phyloP scores from a whole-genome alignment of 2,329 filamentous ascomycete species.

The Oidium heveae region DNA sequence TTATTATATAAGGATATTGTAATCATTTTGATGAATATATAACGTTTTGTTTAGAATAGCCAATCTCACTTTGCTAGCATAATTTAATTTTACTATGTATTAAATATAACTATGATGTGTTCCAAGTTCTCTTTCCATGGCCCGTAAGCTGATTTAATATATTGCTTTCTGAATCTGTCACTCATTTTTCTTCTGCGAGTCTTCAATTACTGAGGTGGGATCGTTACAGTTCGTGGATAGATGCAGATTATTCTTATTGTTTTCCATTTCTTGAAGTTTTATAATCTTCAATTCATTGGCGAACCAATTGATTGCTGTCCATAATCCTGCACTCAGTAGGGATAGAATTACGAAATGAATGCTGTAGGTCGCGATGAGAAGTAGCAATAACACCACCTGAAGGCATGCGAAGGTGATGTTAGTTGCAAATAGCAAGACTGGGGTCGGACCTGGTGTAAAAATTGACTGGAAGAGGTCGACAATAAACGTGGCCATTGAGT shows the following conservation, averaged over 20 bases:
- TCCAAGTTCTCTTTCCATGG: too few relatives aligned
- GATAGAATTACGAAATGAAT: constrained; percentile 75
- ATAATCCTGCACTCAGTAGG: constrained; percentile 52
- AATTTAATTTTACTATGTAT: too few relatives aligned
- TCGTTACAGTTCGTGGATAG: too few relatives aligned
- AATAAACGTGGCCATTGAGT: constrained; percentile 32
- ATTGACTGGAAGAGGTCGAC: constrained; percentile 71
- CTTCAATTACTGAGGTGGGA: too few relatives aligned
- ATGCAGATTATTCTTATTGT: constrained; percentile 7
- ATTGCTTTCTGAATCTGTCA: too few relatives aligned
- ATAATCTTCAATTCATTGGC: constrained; percentile 34
- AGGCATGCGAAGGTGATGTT: constrained; percentile 74
- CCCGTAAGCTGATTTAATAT: too few relatives aligned
- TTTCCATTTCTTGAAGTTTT: constrained; percentile 20
- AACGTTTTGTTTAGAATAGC: too few relatives aligned
- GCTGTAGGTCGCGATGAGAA: constrained; percentile 62
- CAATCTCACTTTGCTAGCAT: too few relatives aligned
- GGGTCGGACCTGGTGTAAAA: constrained; percentile 79
- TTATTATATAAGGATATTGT: too few relatives aligned
- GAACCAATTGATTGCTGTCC: constrained; percentile 97
- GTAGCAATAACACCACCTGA: constrained; percentile 48
- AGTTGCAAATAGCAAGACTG: constrained; percentile 66
- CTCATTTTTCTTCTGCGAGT: too few relatives aligned
- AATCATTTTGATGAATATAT: too few relatives aligned
- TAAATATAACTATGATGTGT: too few relatives aligned